Evolutionary conservation across 139 green algal species (phyloP), one percentile per base, ranked within the genome.

Genomic region (Gonium pectorale): DNA sequence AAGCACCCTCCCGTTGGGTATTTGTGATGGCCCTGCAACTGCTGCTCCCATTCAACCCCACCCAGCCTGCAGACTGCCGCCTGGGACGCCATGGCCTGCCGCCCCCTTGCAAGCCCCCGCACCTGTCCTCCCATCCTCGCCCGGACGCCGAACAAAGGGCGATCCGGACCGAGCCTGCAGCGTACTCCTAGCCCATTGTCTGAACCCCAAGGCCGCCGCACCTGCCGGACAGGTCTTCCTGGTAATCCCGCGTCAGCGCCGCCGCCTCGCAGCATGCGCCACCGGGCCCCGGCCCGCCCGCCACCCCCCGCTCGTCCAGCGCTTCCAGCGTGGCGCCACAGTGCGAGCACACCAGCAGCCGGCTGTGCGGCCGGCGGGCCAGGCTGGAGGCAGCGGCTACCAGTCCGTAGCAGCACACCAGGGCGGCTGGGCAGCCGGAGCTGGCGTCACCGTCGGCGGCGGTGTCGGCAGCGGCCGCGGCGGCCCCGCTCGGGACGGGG

Each of bases 211-310:
- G 4, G 19, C 29, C 62, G 2, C 40, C 79, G 2, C 79, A 85
- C 79, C 79, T 43, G 4, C 63, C 66, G 37, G 79, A 85, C 64
- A 85, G 64, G 11, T 85, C 79, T 35, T 85, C 79, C 64, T 68
- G 79, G 35, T 67, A 11, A 2, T 43, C 43, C n/a, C 31, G 9
- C 49, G 67, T 0, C 35, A 24, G 44, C 27, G 0, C 24, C 33
- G 31, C 33, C 33, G 21, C 21, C 38, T 66, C 44, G 40, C 60
- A 35, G 26, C 75, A 60, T 35, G 9, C 33, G 49, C 38, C 38
- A 41, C 43, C 66, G 21, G 29, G n/a, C 69, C 0, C 69, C 46
- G n/a, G 21, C 43, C 41, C 43, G 29, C 22, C 27, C 5, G 40
- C 41, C 27, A 41, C 2, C 21, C 77, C 79, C 35, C 63, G 64